These are phyloP conservation scores for Mycoemilia scoparia DNA, from an alignment of 192 early-diverging fungal species.

Conservation along the genomic window DNA sequence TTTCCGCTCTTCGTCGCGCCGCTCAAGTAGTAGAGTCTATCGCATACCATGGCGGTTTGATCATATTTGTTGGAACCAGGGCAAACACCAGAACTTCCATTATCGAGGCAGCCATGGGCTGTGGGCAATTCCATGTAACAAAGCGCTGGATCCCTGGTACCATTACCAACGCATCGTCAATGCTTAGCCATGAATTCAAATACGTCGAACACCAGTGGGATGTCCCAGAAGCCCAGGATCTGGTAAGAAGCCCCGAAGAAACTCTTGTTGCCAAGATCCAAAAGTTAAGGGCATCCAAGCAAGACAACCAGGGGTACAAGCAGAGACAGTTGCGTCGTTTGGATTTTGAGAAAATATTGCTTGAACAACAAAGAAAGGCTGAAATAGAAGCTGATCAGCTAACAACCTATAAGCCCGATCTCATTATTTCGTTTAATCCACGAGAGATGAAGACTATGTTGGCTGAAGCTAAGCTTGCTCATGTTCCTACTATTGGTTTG, in stretches of 20 bases:
- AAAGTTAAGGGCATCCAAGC: neutral
- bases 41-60: constrained; percentile 53
- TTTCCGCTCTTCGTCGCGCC: constrained; percentile 66
- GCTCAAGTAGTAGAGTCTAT: constrained; percentile 50
- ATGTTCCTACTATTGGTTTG: constrained; percentile 79
- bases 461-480: constrained; percentile 49
- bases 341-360: constrained; percentile 3
- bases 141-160: constrained; percentile 74
- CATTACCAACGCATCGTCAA: constrained; percentile 52
- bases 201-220: constrained; percentile 14
- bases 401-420: constrained; percentile 51
- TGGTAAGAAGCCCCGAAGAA: neutral
- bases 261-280: constrained; percentile 5
- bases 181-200: constrained; percentile 3
- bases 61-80: constrained; percentile 73
- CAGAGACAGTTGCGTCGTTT: too few species aligned
- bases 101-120: constrained; percentile 58
- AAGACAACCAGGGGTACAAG: neutral
- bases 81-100: constrained; percentile 43
- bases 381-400: constrained; percentile 4
- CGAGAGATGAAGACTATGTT: constrained; percentile 67
- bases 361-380: constrained; percentile 6
- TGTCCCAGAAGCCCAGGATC: constrained; percentile 12
- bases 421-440: constrained; percentile 68
- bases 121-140: constrained; percentile 61